These are phyloP conservation scores for Coccomyxa sp. DNA, from an alignment of 139 green algal species.

Conservation along the genomic window DNA sequence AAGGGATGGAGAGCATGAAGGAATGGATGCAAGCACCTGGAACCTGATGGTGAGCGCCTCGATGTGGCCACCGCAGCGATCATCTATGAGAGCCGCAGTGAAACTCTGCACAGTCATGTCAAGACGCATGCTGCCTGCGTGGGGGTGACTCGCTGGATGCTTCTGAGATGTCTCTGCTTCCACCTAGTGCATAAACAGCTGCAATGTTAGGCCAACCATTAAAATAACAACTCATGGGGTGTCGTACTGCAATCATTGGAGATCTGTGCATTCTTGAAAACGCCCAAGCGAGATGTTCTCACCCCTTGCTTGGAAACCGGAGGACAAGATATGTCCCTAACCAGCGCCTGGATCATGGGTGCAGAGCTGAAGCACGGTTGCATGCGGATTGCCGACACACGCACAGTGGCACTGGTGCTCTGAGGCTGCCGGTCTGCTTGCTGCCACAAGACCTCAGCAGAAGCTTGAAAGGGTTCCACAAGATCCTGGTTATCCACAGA, in stretches of 20 bases:
- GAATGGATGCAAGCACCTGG: not conserved
- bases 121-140: not conserved
- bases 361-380: slow-evolving; percentile 20
- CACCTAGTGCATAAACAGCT: no score
- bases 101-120: slow-evolving; percentile 1
- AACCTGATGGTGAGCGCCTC: slow-evolving; percentile 16
- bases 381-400: slow-evolving; percentile 1
- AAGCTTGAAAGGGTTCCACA: slow-evolving; percentile 16
- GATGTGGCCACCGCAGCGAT: slow-evolving; percentile 29
- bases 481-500: slow-evolving; percentile 6
- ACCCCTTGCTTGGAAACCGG: no score
- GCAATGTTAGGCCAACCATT: no score
- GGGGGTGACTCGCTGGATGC: not conserved
- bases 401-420: not conserved
- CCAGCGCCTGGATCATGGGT: slow-evolving; percentile 3
- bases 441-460: slow-evolving; percentile 15
- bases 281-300: no score
- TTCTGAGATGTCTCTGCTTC: no score
- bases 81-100: slow-evolving; percentile 25
- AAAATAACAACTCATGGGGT: no score
- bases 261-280: no score
- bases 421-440: slow-evolving; percentile 3
- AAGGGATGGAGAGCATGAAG: not conserved
- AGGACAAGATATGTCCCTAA: not conserved
- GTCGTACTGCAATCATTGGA: no score